Base-by-base conservation (phyloP, 106 monocot genomes). In the Dioscorea alata region DNA sequence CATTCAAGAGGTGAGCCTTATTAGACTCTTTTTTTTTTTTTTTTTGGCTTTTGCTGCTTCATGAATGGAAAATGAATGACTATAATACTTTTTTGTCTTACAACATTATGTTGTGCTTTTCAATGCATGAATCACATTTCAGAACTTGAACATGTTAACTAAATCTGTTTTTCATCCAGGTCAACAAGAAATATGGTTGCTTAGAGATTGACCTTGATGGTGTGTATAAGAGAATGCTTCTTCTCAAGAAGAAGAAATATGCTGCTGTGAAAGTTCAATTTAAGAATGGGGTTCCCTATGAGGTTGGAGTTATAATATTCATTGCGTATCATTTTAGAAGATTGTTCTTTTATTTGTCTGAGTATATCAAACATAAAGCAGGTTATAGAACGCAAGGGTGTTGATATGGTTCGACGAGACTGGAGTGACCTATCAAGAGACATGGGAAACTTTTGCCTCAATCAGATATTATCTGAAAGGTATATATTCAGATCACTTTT, bases 211-310 rank as follows among this genome's bases (percentile, higher is more conserved):
- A 92, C 78, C 89, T 97, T 64, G 97, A 97, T 81, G 97, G 97
- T 34, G 28, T 92, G 64, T 97, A 97, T 82, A 92, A 92, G 65
- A 84, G 97, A 85, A 89, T 97, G 92, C 81, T 97, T 19, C 97
- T 97, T 75, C 78, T 92, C n/a, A 92, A 97, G 82, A 97, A 97
- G 74, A 97, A 97, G 77, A 97, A 97, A 75, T 97, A 97, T 79
- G 97, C 97, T 69, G 97, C 89, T 53, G 88, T 97, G 22, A 97
- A 97, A 76, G 80, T 97, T 50, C 81, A 79, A 33, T 80, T 83
- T 60, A 87, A 79, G 76, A 83, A 90, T 79, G 94, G 88, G 57
- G 76, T 32, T 68, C 80, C 77, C 48, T 80, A 83, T 71, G 92
- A 92, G 88, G 92, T 91, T 79, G 25, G 52, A 66, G 12, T 50